Base-by-base conservation (phyloP, 2,329 filamentous ascomycete species). In the Penicillium digitatum region DNA sequence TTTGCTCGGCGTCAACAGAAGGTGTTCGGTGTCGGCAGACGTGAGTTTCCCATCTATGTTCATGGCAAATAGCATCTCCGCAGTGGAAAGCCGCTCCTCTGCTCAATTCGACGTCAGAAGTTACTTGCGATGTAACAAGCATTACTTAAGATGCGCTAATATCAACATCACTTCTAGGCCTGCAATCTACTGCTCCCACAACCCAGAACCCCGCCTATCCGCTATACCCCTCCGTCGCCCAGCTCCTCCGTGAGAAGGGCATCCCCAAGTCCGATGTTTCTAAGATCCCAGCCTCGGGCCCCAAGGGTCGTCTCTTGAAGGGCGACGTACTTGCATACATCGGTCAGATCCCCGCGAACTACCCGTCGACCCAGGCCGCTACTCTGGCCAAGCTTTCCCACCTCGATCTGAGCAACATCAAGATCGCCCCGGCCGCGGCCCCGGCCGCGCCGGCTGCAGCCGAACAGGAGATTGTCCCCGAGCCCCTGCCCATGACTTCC, bases 391-490 rank as follows among this genome's bases (percentile, higher is more conserved):
- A 90, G 73, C 84, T 94, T 46, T 79, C 83, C 39, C 90, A 95
- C 73, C 85, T 99, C 50, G 93, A 99, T 72, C 84, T 99, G 24
- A 94, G 88, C 79, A 96, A 97, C 79, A 93, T 97, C 79, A 95
- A 95, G 79, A 77, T 93, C 56, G 87, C 87, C 45, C 65, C 73
- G n/a, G 65, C 75, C 16, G 68, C 69, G 24, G 63, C 69, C 22
- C 60, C 69, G 54, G 59, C 65, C 47, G 62, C 72, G 49, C 61
- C 72, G 10, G 70, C 70, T 26, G 69, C 74, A 32, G 76, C 78
- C 40, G 61, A 64, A 38, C 53, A 69, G 53, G 58, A 67, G 55
- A 52, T 62, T 8, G 60, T 69, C 16, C 62, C 68, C 20, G 61
- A 62, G 47, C 60, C 70, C 5, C 61, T 66, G 11, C 66, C 70